phyloP scores from a whole-genome alignment of 2,329 filamentous ascomycete species.

The Pseudophaeomoniella oleicola region DNA sequence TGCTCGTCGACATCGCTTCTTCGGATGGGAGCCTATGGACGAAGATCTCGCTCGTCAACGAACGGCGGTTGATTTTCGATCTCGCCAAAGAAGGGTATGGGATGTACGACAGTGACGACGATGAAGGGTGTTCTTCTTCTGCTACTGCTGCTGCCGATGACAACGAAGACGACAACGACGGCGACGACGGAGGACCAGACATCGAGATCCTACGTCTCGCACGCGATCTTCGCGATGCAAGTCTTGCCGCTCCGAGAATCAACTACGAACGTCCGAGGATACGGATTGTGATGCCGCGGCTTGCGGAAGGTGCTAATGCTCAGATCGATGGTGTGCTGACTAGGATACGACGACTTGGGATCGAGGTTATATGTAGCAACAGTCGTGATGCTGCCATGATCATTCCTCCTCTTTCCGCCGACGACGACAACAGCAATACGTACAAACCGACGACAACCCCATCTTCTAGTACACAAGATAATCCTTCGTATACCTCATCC shows the following conservation, averaged over 20 bases:
- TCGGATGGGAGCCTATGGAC: conserved; percentile 51
- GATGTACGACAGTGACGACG: conserved; percentile 30
- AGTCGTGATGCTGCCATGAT: neutral
- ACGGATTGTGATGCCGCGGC: conserved; percentile 45
- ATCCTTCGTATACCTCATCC: neutral
- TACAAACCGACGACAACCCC: too few relatives aligned
- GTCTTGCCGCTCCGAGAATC: conserved; percentile 37
- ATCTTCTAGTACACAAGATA: neutral
- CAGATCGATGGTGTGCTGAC: conserved; percentile 42
- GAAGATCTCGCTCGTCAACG: conserved; percentile 52
- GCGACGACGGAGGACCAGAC: conserved; percentile 27
- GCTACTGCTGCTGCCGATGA: conserved; percentile 14
- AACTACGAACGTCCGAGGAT: conserved; percentile 46
- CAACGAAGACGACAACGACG: conserved; percentile 15
- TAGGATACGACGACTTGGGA: neutral
- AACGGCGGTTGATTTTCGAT: conserved; percentile 50
- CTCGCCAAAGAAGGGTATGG: conserved; percentile 47
- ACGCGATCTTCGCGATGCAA: conserved; percentile 42
- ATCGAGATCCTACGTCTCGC: conserved; percentile 47
- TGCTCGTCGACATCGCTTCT: conserved; percentile 50
- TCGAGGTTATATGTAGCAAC: neutral
- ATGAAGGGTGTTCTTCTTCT: conserved; percentile 13
- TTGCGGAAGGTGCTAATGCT: conserved; percentile 32
- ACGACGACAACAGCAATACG: too few relatives aligned
- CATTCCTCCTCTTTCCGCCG: neutral